A percentile compares a stretch with the other conserved stretches of the same genome.
These are phyloP conservation scores for Rosa rugosa DNA, from an alignment of 306 rosid species.

Conservation along the genomic window DNA sequence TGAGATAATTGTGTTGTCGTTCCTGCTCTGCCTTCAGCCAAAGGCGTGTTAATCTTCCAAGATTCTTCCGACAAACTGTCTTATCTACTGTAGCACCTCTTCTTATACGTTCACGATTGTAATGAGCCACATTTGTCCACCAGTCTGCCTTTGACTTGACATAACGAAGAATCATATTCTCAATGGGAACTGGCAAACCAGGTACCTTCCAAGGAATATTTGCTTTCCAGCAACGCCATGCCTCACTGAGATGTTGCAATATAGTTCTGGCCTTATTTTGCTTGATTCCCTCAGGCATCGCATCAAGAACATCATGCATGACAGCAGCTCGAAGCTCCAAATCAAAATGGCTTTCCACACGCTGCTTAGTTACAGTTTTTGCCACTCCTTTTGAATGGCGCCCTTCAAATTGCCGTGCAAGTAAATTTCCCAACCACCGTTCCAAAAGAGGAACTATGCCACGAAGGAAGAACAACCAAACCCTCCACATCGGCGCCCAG, in stretches of 20 bases:
- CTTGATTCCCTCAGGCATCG: conserved; percentile 99
- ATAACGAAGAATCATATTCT: conserved; percentile 97
- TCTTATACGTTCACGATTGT: conserved; percentile 96
- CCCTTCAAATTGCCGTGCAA: conserved; percentile 98
- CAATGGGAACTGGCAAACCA: conserved; percentile 96
- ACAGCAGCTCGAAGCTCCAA: conserved; percentile 99
- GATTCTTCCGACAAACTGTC: conserved; percentile 97
- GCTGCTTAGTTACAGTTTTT: conserved; percentile 97
- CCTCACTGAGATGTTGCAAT: conserved; percentile 97
- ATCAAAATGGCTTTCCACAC: conserved; percentile 98
- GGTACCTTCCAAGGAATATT: conserved; percentile 99
- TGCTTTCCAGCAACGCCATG: conserved; percentile 99
- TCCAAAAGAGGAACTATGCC: conserved; percentile 98
- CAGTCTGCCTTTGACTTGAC: conserved; percentile 99
- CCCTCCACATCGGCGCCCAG: conserved; percentile 99
- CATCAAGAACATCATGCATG: conserved; percentile 99
- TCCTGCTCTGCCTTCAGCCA: conserved; percentile 99
- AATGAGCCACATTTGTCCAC: conserved; percentile 99
- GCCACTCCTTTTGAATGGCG: conserved; percentile 99
- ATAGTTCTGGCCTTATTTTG: conserved; percentile 97
- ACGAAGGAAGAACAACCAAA: conserved; percentile 96
- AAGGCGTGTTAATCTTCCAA: conserved; percentile 93
- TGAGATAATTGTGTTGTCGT: conserved; percentile 95
- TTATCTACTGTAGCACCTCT: conserved; percentile 99
- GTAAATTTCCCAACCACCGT: conserved; percentile 95